Evolutionary conservation across 2,329 filamentous ascomycete species (phyloP).

Genomic region (Plectosphaerella sp.): DNA sequence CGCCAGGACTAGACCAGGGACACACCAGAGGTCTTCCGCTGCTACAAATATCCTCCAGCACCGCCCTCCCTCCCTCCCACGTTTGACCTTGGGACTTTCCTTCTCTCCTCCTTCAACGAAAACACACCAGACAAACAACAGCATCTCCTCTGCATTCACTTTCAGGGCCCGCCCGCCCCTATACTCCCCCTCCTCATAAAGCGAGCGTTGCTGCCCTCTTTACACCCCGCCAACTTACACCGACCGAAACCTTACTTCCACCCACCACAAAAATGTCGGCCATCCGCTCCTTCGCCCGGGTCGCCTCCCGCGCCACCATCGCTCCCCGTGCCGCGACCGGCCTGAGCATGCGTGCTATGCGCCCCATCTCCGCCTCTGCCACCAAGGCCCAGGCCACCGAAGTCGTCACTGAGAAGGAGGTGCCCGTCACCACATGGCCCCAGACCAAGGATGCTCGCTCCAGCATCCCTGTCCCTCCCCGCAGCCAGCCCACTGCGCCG

Average conservation of each 20-base stretch:
- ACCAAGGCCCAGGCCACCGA: slow-evolving; percentile 37
- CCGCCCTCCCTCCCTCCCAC: background rate
- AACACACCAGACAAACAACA: background rate
- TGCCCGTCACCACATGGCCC: slow-evolving; percentile 52
- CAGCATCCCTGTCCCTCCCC: slow-evolving; percentile 44
- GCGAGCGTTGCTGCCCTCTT: too few relatives aligned
- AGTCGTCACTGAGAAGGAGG: slow-evolving; percentile 52
- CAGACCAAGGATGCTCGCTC: slow-evolving; percentile 50
- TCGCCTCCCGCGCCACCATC: slow-evolving; percentile 19
- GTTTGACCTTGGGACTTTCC: background rate
- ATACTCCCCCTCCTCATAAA: too few relatives aligned
- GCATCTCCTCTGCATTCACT: too few relatives aligned
- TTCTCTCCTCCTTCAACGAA: background rate
- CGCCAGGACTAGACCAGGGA: background rate
- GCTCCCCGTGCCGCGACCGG: slow-evolving; percentile 22
- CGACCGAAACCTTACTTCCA: background rate
- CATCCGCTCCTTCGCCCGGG: slow-evolving; percentile 8
- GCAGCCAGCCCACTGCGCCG: slow-evolving; percentile 8
- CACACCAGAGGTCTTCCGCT: background rate
- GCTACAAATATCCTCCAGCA: background rate
- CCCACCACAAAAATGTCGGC: slow-evolving; percentile 4
- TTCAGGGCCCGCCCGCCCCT: too few relatives aligned
- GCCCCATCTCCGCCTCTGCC: slow-evolving; percentile 31
- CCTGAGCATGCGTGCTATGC: slow-evolving; percentile 19
- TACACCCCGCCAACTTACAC: background rate